Evolutionary conservation across 345 rosid genomes (phyloP), one percentile per base, ranked within the genome.

Genomic region (Acer campestre): DNA sequence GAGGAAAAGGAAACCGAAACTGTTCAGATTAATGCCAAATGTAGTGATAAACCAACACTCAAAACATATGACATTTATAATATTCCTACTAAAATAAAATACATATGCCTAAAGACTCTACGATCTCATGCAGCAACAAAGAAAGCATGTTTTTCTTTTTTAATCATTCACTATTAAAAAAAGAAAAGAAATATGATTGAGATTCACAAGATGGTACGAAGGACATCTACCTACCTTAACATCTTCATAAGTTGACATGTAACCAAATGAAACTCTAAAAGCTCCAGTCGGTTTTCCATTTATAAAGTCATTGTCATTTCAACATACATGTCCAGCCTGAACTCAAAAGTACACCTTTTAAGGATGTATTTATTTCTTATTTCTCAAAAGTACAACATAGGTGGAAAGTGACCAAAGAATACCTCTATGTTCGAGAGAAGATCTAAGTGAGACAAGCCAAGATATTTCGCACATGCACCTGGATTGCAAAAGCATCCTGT

Each of bases 401-500:
- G 16, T 61, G 48, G 65, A 46, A 77, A 66, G 25, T 40, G 59
- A 16, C 16, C 38, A 75, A 58, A 61, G 1, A 71, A 49, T 82
- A 95, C 99, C 97, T 93, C 98, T 61, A 93, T 78, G 78, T 93
- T 95, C 29, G 93, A 91, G 75, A 91, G 85, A 82, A 95, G 88
- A 88, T 91, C 99, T 20, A 75, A 79, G 84, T 95, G 98, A 82
- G 98, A 90, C 79, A 95, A 89, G 70, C 86, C 86, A 79, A 95
- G 97, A 85, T 91, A 91, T 84, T 95, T 95, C 59, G 97, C 97
- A 86, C 99, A 95, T 71, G 99, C 97, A 70, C 99, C 99, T 16
- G 99, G 99, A 86, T 95, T 96, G 91, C 99, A 94, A 85, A 96
- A 96, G 88, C 99, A 96, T 81, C 99, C 99, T 85, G 99, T 94